These are phyloP conservation scores for Onygenales sp. DNA, from an alignment of 2,329 filamentous ascomycete species.

Conservation along the genomic window DNA sequence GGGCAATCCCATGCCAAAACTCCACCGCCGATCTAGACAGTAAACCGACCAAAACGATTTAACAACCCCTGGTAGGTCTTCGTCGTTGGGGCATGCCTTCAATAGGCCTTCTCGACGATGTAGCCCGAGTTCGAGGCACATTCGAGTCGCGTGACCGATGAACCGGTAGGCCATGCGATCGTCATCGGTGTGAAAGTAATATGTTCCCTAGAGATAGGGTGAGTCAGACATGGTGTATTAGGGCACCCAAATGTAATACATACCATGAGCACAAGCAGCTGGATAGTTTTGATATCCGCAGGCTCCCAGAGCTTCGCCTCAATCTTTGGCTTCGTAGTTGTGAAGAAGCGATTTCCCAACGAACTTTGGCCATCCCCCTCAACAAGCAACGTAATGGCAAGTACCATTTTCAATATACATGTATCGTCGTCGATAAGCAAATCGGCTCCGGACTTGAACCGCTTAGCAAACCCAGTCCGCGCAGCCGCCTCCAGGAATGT, in stretches of 20 bases:
- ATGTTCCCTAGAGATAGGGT: slow-evolving; percentile 47
- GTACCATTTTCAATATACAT: slow-evolving; percentile 68
- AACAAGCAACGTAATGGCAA: slow-evolving; percentile 67
- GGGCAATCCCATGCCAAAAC: slow-evolving; percentile 78
- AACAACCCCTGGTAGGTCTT: slow-evolving; percentile 58
- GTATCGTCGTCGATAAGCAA: slow-evolving; percentile 55
- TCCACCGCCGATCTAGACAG: slow-evolving; percentile 77
- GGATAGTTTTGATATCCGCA: slow-evolving; percentile 49
- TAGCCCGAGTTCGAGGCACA: slow-evolving; percentile 75
- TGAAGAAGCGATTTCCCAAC: slow-evolving; percentile 62
- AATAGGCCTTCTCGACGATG: slow-evolving; percentile 67
- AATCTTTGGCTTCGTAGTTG: slow-evolving; percentile 62
- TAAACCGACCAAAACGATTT: slow-evolving; percentile 82
- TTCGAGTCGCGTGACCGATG: slow-evolving; percentile 70
- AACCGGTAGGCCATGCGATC: slow-evolving; percentile 79
- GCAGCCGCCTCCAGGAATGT: slow-evolving; percentile 62
- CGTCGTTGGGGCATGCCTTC: slow-evolving; percentile 56
- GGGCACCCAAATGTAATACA: not conserved
- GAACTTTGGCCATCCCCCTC: slow-evolving; percentile 73
- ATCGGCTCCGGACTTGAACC: slow-evolving; percentile 46
- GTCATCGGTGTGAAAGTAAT: slow-evolving; percentile 77
- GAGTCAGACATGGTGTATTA: not conserved
- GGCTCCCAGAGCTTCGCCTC: slow-evolving; percentile 54
- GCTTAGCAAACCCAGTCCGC: slow-evolving; percentile 49
- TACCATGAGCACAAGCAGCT: slow-evolving; percentile 37